Conservation (phyloP, 805 yeast genomes). For the Candida qinlingensis region DNA sequence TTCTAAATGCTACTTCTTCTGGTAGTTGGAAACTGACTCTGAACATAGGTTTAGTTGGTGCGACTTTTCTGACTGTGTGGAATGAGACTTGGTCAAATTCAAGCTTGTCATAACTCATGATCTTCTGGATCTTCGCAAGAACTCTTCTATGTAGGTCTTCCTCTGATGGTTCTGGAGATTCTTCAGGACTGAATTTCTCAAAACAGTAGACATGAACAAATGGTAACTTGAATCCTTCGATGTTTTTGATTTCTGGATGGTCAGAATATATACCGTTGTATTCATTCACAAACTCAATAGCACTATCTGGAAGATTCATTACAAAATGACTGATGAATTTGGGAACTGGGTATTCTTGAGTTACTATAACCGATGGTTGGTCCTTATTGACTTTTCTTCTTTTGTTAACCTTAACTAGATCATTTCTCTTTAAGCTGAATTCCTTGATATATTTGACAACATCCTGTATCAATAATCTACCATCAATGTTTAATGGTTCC, state of each 20-base stretch:
- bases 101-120: conserved; percentile 38
- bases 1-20: conserved; percentile 51
- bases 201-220: conserved; percentile 85
- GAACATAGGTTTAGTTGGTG: conserved; percentile 96
- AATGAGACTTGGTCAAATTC: conserved; percentile 48
- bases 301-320: conserved; percentile 95
- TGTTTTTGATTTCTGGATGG: conserved; percentile 30
- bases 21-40: conserved; percentile 80
- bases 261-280: conserved; percentile 66
- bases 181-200: conserved; percentile 77
- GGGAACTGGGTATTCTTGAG: conserved; percentile 39
- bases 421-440: conserved; percentile 36
- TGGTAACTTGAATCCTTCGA: conserved; percentile 58
- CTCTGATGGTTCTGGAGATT: conserved; percentile 56
- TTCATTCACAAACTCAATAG: conserved; percentile 74
- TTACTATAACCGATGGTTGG: conserved; percentile 10
- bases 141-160: conserved; percentile 68
- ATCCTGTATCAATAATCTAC: conserved; percentile 67
- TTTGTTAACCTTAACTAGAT: conserved; percentile 33
- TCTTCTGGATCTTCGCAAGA: conserved; percentile 43
- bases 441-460: conserved; percentile 49
- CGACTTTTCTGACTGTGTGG: conserved; percentile 88
- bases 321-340: conserved; percentile 64
- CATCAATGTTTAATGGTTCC: conserved; percentile 67
- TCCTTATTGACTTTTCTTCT: conserved; percentile 29